Conservation (phyloP, 176 grass and related monocot species). For the Chrysopogon serrulatus region DNA sequence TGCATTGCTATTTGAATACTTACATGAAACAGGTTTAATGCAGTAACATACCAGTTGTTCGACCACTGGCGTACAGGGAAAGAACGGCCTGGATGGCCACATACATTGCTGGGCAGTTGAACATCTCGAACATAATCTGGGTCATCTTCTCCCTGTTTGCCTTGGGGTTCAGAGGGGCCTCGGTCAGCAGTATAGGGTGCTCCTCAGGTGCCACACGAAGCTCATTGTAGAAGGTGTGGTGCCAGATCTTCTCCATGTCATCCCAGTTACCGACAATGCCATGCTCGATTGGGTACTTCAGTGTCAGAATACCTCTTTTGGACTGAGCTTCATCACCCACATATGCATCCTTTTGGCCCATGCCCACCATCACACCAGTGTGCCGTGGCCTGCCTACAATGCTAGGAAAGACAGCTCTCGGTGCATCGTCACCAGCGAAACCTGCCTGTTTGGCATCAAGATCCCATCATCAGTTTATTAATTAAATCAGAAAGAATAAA, state of each 20-base stretch:
- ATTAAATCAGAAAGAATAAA: neutral
- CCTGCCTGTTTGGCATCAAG: slow-evolving; percentile 52
- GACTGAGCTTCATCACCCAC: slow-evolving; percentile 90
- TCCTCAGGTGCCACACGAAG: slow-evolving; percentile 84
- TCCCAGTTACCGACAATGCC: slow-evolving; percentile 88
- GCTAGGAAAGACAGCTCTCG: slow-evolving; percentile 84
- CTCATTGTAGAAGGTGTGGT: slow-evolving; percentile 91
- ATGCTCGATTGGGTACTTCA: slow-evolving; percentile 89
- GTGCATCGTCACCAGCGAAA: slow-evolving; percentile 90
- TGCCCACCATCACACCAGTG: slow-evolving; percentile 91
- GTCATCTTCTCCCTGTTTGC: slow-evolving; percentile 95
- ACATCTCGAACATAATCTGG: slow-evolving; percentile 94
- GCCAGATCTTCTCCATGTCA: slow-evolving; percentile 96
- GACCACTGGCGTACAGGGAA: slow-evolving; percentile 74
- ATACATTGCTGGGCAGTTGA: slow-evolving; percentile 81
- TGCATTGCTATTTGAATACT: neutral
- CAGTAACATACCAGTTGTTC: slow-evolving; percentile 66
- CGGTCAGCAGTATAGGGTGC: slow-evolving; percentile 71
- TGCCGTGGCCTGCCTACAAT: slow-evolving; percentile 87
- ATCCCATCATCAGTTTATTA: neutral
- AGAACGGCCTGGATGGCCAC: slow-evolving; percentile 87
- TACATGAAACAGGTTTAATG: neutral
- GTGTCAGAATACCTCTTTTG: slow-evolving; percentile 78
- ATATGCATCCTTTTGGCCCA: slow-evolving; percentile 93
- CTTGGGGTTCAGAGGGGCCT: slow-evolving; percentile 85